Evolutionary conservation across 495 filamentous ascomycete species (phyloP).

Genomic region (Aspergillus cavernicola): DNA sequence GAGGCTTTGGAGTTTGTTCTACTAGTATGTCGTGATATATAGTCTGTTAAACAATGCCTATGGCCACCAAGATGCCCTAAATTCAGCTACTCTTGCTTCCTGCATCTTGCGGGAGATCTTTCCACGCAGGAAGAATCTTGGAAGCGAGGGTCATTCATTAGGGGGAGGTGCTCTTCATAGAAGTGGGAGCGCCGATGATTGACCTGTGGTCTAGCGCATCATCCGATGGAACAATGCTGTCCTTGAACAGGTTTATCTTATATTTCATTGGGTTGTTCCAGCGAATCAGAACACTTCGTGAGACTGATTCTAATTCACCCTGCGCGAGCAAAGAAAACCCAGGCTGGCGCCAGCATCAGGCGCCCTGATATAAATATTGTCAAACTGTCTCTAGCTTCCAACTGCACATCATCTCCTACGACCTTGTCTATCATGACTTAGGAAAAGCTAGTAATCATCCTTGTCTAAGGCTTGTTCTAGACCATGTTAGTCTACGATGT

Average conservation of each 20-base stretch:
- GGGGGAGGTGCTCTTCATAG: background rate
- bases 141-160: background rate
- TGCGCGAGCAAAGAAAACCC: no score
- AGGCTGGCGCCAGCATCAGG: no score
- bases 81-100: background rate
- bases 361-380: no score
- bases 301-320: no score
- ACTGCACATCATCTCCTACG: background rate
- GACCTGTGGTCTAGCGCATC: no score
- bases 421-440: background rate
- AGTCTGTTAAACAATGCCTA: background rate
- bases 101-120: background rate
- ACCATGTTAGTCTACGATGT: slow-evolving; percentile 4
- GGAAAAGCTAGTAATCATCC: slow-evolving; percentile 1
- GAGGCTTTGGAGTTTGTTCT: background rate
- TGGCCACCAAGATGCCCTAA: background rate
- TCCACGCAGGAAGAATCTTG: background rate
- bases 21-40: background rate
- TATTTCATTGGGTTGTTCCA: no score
- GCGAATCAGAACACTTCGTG: no score
- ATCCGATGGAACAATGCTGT: no score
- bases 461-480: slow-evolving; percentile 10
- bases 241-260: no score
- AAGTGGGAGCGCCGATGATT: no score
- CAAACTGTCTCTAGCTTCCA: background rate